Percentiles rank a stretch among this genome's conserved stretches.
Conservation (phyloP, 2,329 filamentous ascomycete species). For the Xylaria multiplex region DNA sequence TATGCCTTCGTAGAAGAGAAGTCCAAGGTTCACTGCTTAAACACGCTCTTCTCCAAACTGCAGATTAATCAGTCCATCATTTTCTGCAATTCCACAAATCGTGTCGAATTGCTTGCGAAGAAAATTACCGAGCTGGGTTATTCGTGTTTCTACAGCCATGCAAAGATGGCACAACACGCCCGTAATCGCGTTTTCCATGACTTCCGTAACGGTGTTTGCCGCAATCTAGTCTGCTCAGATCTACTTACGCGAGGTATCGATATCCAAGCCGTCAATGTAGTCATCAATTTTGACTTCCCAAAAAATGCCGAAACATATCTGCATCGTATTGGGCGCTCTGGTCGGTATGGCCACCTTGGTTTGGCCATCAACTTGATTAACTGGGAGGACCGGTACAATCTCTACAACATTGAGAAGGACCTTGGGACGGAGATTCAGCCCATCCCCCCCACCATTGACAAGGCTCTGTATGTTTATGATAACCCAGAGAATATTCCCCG, state of each 20-base stretch:
- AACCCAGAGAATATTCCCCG: conserved; percentile 94
- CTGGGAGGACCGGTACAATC: conserved; percentile 98
- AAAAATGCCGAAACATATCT: conserved; percentile 99
- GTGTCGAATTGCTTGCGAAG: conserved; percentile 96
- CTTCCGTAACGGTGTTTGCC: conserved; percentile 96
- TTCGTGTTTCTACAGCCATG: conserved; percentile 99
- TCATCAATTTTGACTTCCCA: conserved; percentile 99
- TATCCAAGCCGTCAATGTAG: conserved; percentile 98
- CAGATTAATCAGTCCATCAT: conserved; percentile 99
- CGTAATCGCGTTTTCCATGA: conserved; percentile 99
- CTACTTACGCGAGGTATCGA: conserved; percentile 98
- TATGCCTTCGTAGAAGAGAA: conserved; percentile 99
- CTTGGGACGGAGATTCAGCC: conserved; percentile 96
- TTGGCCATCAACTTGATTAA: conserved; percentile 99
- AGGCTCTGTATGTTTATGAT: conserved; percentile 98
- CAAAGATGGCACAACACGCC: conserved; percentile 95
- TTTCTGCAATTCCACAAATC: conserved; percentile 99
- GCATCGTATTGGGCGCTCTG: conserved; percentile 96
- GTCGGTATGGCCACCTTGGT: conserved; percentile 95
- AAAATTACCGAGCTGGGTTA: conserved; percentile 99
- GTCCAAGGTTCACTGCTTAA: conserved; percentile 98
- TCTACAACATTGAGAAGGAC: conserved; percentile 98
- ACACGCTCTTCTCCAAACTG: conserved; percentile 97
- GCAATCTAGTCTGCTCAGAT: conserved; percentile 98
- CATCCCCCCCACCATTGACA: conserved; percentile 95